phyloP scores from a whole-genome alignment of 2,329 filamentous ascomycete genomes.

The Aphanocladium album region DNA sequence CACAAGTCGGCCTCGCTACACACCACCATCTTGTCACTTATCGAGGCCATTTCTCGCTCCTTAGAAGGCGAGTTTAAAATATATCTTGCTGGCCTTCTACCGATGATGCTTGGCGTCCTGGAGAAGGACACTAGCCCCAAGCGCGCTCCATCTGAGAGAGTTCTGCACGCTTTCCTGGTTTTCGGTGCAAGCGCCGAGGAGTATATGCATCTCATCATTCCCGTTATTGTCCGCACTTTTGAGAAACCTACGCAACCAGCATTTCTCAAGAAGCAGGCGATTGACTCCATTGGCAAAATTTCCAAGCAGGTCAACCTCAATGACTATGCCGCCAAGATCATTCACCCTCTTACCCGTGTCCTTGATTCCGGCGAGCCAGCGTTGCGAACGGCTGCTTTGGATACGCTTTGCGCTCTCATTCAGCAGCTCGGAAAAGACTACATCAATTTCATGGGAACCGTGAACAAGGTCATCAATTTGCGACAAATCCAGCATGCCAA shows the following conservation, averaged over 20 bases:
- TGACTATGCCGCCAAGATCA: conserved; percentile 92
- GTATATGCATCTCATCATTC: conserved; percentile 98
- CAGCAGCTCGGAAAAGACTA: conserved; percentile 96
- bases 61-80: conserved; percentile 98
- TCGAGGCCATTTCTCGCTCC: conserved; percentile 90
- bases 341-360: conserved; percentile 85
- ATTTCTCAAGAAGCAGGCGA: conserved; percentile 78
- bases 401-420: conserved; percentile 91
- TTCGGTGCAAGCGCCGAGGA: conserved; percentile 95
- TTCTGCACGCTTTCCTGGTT: conserved; percentile 90
- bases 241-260: conserved; percentile 79
- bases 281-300: conserved; percentile 90
- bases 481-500: conserved; percentile 85
- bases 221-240: conserved; percentile 89
- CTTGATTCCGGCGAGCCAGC: conserved; percentile 67
- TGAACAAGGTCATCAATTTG: conserved; percentile 78
- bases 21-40: conserved; percentile 82
- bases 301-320: conserved; percentile 96
- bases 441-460: conserved; percentile 84
- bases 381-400: conserved; percentile 76
- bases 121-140: conserved; percentile 76
- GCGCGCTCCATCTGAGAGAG: conserved; percentile 78
- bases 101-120: conserved; percentile 88
- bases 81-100: conserved; percentile 82
- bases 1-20: conserved; percentile 73